Base-by-base conservation (phyloP, 305 asterid species). In the Solanum hybrid region DNA sequence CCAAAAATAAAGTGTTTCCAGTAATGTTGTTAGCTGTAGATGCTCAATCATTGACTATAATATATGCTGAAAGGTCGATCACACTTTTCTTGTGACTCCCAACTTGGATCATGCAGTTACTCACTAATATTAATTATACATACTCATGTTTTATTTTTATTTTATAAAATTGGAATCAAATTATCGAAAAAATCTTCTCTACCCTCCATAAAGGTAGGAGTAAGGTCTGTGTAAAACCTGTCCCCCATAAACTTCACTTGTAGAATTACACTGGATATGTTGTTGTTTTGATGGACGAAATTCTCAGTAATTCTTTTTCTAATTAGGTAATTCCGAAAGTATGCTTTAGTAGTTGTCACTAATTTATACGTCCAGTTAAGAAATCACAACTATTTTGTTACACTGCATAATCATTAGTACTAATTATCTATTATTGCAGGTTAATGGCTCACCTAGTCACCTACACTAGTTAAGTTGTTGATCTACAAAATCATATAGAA, bases 41-140 rank as follows among this genome's bases (percentile, higher is more conserved):
- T 46, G 87, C 88, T 87, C 93, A 93, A 92, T 94, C 89, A 94
- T 93, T 93, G 88, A 90, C 86, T 56, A 40, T 81, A 78, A 26
- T 14, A 56, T 20, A 56, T 46, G n/a, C 87, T 88, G 79, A 87
- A 92, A 89, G 92, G 92, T 92, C 88, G 79, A 22, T 91, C 95
- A 93, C 91, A 89, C 96, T 92, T 90, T 86, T 90, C 88, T 29
- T 90, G 94, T 93, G 95, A 90, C 40, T 88, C 80, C 34, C 38
- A 88, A 90, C 80, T 86, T 72, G 76, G 60, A 92, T 89, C 87
- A 90, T 91, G 66, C 81, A 89, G 91, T 85, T 90, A 66, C 85
- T 89, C 56, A 31, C 40, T 4, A 75, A 76, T 76, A 77, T 1
- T 34, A 13, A 2, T 5, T 6, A 6, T 31, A 40, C 20, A 31